Evolutionary conservation across 2,329 filamentous ascomycete species (phyloP).

Genomic region (Didymosphaeria variabile): DNA sequence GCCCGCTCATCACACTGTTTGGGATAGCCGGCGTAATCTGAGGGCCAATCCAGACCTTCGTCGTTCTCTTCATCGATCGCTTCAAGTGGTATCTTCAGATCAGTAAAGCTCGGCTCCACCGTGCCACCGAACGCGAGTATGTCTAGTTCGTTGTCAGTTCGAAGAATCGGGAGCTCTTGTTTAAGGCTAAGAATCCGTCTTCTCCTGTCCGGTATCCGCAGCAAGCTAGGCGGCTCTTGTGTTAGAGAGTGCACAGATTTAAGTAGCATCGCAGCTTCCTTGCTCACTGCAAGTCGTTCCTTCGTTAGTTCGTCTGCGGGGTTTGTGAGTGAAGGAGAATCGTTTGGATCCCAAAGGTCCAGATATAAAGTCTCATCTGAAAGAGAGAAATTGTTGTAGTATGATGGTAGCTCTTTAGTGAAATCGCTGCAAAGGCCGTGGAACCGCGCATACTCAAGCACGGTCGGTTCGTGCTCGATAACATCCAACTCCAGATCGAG

Average conservation of each 20-base stretch:
- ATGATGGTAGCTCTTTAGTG: conserved; percentile 36
- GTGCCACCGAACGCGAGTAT: conserved; percentile 48
- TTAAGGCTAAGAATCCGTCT: conserved; percentile 45
- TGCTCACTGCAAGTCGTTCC: conserved; percentile 41
- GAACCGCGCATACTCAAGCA: conserved; percentile 59
- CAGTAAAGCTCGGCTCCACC: conserved; percentile 34
- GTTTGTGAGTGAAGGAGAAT: conserved; percentile 23
- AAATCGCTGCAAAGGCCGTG: conserved; percentile 54
- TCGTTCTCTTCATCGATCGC: conserved; percentile 51
- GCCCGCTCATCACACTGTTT: conserved; percentile 30
- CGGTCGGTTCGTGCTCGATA: conserved; percentile 42
- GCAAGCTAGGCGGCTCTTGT: neutral
- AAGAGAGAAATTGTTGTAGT: conserved; percentile 21
- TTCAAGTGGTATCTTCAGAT: conserved; percentile 48
- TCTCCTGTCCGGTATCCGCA: conserved; percentile 19
- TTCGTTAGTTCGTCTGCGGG: conserved; percentile 27
- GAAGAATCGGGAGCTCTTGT: conserved; percentile 58
- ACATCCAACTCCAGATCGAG: conserved; percentile 29
- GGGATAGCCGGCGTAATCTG: conserved; percentile 42
- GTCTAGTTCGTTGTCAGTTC: conserved; percentile 57
- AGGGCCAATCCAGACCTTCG: conserved; percentile 55
- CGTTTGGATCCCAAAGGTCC: conserved; percentile 32
- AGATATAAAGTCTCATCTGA: conserved; percentile 22
- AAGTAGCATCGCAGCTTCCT: conserved; percentile 40
- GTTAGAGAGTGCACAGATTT: conserved; percentile 26